A percentile compares a stretch with the other conserved stretches of the same genome.
phyloP scores from a whole-genome alignment of 202 grass and related monocot species.

The Setaria italica region DNA sequence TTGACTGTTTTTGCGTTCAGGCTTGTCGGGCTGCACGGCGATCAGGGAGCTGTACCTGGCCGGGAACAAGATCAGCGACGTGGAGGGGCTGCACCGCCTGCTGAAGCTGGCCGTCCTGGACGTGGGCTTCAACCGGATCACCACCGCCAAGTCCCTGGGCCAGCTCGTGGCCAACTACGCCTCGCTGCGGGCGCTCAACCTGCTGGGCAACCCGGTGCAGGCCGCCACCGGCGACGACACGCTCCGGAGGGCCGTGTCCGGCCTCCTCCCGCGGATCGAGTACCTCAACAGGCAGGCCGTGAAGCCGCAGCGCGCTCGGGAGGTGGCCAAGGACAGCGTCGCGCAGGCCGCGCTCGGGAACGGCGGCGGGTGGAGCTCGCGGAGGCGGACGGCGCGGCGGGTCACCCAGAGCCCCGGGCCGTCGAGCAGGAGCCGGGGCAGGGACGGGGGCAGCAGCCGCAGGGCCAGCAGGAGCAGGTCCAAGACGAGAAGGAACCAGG shows the following conservation, averaged over 20 bases:
- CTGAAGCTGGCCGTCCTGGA: constrained; percentile 82
- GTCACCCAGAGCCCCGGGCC: constrained; percentile 43
- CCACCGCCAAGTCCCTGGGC: constrained; percentile 72
- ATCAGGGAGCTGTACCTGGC: constrained; percentile 88
- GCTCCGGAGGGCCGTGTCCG: constrained; percentile 63
- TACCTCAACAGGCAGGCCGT: constrained; percentile 88
- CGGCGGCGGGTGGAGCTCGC: constrained; percentile 44
- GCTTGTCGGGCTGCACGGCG: constrained; percentile 72
- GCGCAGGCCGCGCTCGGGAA: constrained; percentile 84
- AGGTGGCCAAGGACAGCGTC: constrained; percentile 72
- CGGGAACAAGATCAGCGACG: constrained; percentile 90
- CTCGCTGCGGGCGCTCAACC: constrained; percentile 78
- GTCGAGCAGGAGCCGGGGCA: constrained; percentile 32
- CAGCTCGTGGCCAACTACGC: constrained; percentile 92
- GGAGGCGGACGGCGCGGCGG: constrained; percentile 55
- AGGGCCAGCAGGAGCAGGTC: constrained; percentile 60
- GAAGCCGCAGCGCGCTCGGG: constrained; percentile 64
- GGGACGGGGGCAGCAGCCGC: constrained; percentile 40
- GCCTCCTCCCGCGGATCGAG: constrained; percentile 71
- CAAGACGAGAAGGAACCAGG: constrained; percentile 33
- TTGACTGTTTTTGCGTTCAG: constrained; percentile 28
- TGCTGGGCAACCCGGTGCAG: constrained; percentile 87
- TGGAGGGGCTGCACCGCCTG: constrained; percentile 84
- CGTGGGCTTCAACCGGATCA: constrained; percentile 82
- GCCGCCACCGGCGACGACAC: constrained; percentile 77